Base-by-base conservation (phyloP, 2,329 filamentous ascomycete genomes). In the Trichoderma hamatum region DNA sequence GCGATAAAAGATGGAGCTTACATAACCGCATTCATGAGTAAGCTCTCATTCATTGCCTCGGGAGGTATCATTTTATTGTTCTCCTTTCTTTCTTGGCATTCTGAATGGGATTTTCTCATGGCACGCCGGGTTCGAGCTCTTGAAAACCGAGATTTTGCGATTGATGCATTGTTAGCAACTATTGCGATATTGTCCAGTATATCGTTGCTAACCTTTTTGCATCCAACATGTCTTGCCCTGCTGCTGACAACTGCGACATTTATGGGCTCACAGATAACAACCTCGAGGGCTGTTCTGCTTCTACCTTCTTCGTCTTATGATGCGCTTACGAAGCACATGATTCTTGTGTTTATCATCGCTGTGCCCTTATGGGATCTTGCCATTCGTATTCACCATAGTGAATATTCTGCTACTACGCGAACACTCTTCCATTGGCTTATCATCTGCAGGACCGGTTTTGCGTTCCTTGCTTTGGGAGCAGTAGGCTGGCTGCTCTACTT, bases 111-210 rank as follows among this genome's bases (percentile, higher is more conserved):
- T 63, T 72, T 75, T 13, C 63, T 73, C n/a, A 75, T 76, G 73
- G 77, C 78, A 19, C 58, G 80, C n/a, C 68, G 71, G 0, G 75
- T 80, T 14, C 71, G 73, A 32, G 71, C 71, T 36, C 72, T 78
- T 5, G 75, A 73, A 3, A 54, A 76, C 1, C 69, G 75, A 9
- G 78, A 80, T 30, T 70, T 81, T 6, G 28, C 76, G 16, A 10
- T 76, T 16, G 78, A 80, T 56, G 76, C 77, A 34, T 59, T 73
- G 2, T 61, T 73, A 3, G 75, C 74, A 5, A 70, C 73, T 5
- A 21, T 70, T 7, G 72, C 62, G 7, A 56, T 80, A 2, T n/a
- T 77, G 16, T 76, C 73, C 6, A 72, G 71, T 2, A 69, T 78
- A 10, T 72, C 74, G 54, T 67, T 79, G 30, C 70, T 80, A 4